Conservation (phyloP, 192 early-diverging fungal genomes). For the Coemansia sp. region DNA sequence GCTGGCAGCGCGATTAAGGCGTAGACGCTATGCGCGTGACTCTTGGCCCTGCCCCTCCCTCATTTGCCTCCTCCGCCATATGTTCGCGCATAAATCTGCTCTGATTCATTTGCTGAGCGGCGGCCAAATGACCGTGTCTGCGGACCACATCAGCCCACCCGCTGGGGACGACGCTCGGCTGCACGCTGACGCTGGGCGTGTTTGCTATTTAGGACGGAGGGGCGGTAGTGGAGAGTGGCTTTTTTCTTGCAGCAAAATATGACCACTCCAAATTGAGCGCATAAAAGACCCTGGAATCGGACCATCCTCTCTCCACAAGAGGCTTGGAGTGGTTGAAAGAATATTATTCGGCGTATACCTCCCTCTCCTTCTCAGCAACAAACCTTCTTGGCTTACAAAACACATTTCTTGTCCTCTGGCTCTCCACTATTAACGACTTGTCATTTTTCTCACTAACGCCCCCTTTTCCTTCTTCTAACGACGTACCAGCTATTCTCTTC, state of each 20-base stretch:
- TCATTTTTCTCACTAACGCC: not conserved
- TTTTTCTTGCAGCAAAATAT: not conserved
- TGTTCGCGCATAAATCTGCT: not conserved
- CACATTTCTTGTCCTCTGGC: not conserved
- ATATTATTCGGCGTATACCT: not conserved
- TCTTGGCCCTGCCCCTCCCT: not conserved
- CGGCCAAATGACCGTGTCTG: not conserved
- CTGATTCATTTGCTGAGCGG: not conserved
- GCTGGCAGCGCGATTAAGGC: not conserved
- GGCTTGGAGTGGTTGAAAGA: constrained; percentile 2
- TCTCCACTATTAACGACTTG: constrained; percentile 1
- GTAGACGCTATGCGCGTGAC: not conserved
- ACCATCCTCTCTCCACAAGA: not conserved
- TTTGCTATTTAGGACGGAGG: not conserved
- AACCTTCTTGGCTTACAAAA: not conserved
- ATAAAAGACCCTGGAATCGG: constrained; percentile 8
- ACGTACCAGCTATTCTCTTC: too few species aligned
- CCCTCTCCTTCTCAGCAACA: not conserved
- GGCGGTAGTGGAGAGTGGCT: not conserved
- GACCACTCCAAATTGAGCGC: constrained; percentile 2
- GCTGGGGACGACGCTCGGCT: not conserved
- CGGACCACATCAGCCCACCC: constrained; percentile 2
- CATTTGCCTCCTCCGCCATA: not conserved
- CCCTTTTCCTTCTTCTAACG: not conserved
- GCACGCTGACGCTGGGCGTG: not conserved